Evolutionary conservation across 176 grass and related monocot genomes (phyloP).

Genomic region (Aegilops tauschii): DNA sequence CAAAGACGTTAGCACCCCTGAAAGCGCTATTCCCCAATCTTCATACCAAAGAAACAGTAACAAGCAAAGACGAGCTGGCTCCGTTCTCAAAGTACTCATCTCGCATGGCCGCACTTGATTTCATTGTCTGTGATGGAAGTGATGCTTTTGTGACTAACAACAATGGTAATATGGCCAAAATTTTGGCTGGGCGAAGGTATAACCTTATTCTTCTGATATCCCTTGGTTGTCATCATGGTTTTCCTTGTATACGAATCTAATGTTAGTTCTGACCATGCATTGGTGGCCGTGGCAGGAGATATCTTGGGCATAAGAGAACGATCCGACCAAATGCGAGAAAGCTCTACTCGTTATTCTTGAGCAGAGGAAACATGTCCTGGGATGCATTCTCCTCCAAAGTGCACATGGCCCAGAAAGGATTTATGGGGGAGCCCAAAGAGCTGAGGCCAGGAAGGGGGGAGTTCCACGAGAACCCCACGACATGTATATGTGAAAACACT

Average conservation of each 20-base stretch:
- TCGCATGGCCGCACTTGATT: constrained; percentile 81
- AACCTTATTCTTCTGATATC: neutral
- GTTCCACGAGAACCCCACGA: constrained; percentile 70
- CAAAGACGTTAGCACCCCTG: constrained; percentile 56
- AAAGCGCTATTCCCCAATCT: constrained; percentile 71
- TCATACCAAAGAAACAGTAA: constrained; percentile 75
- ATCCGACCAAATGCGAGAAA: constrained; percentile 68
- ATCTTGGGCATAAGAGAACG: constrained; percentile 72
- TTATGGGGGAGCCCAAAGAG: constrained; percentile 76
- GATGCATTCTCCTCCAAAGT: constrained; percentile 56
- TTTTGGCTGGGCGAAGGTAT: constrained; percentile 74
- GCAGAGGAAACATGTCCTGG: constrained; percentile 64
- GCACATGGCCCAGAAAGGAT: constrained; percentile 52
- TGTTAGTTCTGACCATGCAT: constrained; percentile 13
- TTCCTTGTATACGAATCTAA: neutral
- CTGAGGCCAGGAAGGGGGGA: constrained; percentile 66
- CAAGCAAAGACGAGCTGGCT: constrained; percentile 59
- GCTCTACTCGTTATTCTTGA: constrained; percentile 59
- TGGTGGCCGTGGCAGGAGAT: constrained; percentile 49
- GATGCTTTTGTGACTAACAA: constrained; percentile 88
- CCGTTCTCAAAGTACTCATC: constrained; percentile 65
- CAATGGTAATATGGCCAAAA: constrained; percentile 87
- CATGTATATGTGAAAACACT: constrained; percentile 63
- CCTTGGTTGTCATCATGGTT: neutral
- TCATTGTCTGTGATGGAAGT: constrained; percentile 75